Evolutionary conservation across 768 basidiomycete genomes (phyloP), one percentile per base, ranked within the genome.

Genomic region (Suillus lakei): DNA sequence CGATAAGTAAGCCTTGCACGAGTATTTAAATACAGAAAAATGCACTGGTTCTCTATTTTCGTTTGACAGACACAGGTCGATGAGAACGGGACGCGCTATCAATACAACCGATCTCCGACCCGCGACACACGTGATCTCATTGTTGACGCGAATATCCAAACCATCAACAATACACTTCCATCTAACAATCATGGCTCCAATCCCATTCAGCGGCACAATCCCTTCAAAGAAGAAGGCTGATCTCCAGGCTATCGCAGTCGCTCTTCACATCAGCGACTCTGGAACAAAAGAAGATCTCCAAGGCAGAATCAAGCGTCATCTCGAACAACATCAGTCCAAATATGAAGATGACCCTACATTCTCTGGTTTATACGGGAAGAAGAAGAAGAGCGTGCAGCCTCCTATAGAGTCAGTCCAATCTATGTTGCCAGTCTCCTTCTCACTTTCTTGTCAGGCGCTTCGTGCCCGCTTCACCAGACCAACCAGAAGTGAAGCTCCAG

Each of bases 171-270:
- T 18, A 53, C 30, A 60, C 66, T 41, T 60, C 6, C 41, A 64
- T 51, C 44, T 28, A 41, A 54, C 53, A 2, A 10, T 67, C 74
- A 86, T 85, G 84, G 74, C 83, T 46, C 79, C 80, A 41, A 63
- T 78, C 64, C 65, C 76, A 39, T 89, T 78, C 71, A 71, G 84
- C 46, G 89, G 89, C 54, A 74, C 85, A 32, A 82, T 90, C 32
- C 82, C 80, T 65, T 71, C 83, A n/a, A 91, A 91, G 77, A 91
- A 89, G 78, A 91, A 91, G 74, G 80, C 80, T 4, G 90, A 91
- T 26, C 83, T 91, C 4, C 88, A 84, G 69, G 84, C 85, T 64
- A 86, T 91, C 41, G 88, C 90, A 1, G 2, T 66, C 5, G 86
- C 87, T 5, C 82, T 91, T 28, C 72, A 74, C 1, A 74, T 90